Base-by-base conservation (phyloP, 1,284 basidiomycete genomes). In the Bjerkandera adusta region DNA sequence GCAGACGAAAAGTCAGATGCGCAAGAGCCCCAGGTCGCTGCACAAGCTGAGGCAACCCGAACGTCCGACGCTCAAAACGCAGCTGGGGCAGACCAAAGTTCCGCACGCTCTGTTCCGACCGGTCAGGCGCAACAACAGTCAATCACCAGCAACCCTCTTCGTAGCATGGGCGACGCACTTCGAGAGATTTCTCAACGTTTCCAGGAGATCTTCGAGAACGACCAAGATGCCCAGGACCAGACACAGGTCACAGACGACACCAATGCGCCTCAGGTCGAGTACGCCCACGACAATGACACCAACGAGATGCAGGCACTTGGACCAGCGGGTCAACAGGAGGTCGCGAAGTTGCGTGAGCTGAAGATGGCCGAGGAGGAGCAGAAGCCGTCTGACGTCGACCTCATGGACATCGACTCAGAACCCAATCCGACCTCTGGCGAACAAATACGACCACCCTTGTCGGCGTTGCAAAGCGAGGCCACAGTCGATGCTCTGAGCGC, bases 221-320 rank as follows among this genome's bases (percentile, higher is more conserved):
- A 71, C 41, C 24, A 60, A 59, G 12, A 61, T 53, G 20, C 64
- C 68, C 40, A 60, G 27, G 35, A 39, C 4, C 32, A 29, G 11
- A 47, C 45, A 16, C 34, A 40, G 27, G 53, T 54, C 10, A 68
- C 63, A 22, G 64, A 69, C 34, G 61, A 65, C 13, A 58, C 67
- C 12, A 72, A 75, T 35, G 67, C 76, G 2, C 70, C 76, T 1
- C 83, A 85, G 57, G 73, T 97, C 16, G 92, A 97, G 63, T 95
- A 97, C 65, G 71, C 91, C n/a, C 80, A 78, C 16, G 82, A 89
- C 6, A 80, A 83, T 25, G 84, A 90, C 51, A 71, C 71, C 11
- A 75, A 86, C 38, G 83, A 89, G 43, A 86, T 90, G 77, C 93
- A 98, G 65, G 93, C 94, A 1, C 77, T 98, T 10, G 96, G 94